Base-by-base conservation (phyloP, 768 basidiomycete species). In the Auricularia sp. region DNA sequence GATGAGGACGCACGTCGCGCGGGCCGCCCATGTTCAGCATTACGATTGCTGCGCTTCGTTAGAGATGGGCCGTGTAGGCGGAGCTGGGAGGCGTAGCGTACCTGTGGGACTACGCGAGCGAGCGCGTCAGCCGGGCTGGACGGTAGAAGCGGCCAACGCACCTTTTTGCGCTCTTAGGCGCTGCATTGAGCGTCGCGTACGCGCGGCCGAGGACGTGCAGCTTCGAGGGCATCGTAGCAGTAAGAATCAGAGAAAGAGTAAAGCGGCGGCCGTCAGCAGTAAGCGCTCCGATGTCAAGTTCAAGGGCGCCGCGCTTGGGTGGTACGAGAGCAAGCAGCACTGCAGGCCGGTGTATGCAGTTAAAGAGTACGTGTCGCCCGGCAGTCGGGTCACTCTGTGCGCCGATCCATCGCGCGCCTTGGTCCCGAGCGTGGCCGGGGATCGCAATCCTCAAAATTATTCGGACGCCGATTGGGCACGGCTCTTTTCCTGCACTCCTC, bases 11-110 rank as follows among this genome's bases (percentile, higher is more conserved):
- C 71, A 93, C 93, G 64, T 93, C 95, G 61, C 90, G 84, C 29
- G 96, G 97, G 1, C 97, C 97, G 54, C 97, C 97, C 97, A 99
- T 99, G 76, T 98, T 99, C 78, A 99, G 80, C 90, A 99, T 91
- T 51, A 99, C 93, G 67, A 98, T 83, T 43, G 90, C 96, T 85
- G 63, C 23, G 1, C 1, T 29, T 29, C 29, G 29, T 29, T 29
- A 29, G 29, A 29, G 18, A 51, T 21, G 47, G 11, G 47, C 47
- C 47, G 21, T 39, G 39, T 39, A 12, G 43, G 43, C 43, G 43
- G 10, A 10, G 43, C 43, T 18, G 18, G 43, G 16, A 18, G 16
- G 47, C 47, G 39, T 8, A 6, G 47, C 47, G 47, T 18, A 51
- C 47, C 47, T 51, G 47, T 51, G 18, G 47, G 47, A 21, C 47